Evolutionary conservation across 2,329 filamentous ascomycete species (phyloP), one percentile per base, ranked within the genome.

Genomic region (Pseudogymnoascus sp.): DNA sequence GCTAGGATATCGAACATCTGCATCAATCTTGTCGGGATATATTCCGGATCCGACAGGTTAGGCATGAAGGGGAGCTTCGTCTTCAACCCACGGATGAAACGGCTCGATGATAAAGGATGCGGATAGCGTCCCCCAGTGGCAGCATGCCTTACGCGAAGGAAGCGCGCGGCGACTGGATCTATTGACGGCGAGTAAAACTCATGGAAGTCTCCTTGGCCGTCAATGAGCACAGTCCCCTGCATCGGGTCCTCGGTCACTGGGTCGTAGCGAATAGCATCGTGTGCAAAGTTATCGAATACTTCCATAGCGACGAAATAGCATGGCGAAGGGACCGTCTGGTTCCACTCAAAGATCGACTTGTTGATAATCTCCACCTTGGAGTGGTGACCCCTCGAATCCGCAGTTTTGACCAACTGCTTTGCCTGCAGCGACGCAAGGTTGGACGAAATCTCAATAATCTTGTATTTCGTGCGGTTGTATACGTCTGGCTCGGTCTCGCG

Each of bases 281-380:
- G 96, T 37, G 91, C 88, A 74, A 99, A 97, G 78, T 99, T 99
- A 80, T 99, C 95, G 72, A 97, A 96, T 68, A 99, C 95, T 77
- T 99, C 95, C 77, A 99, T 89, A 50, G 93, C 95, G 44, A 99
- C 84, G 81, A 99, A 97, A 81, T 96, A 99, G 79, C 95, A 97
- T 0, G 93, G 95, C 2, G 89, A 90, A 7, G 91, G 89, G n/a
- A 97, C 90, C 68, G 89, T 90, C 56, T 85, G 84, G 67, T 89
- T 80, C 93, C 95, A 99, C 75, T 96, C 91, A 73, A 99, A 97
- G 73, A 99, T 90, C 72, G 90, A 96, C 69, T 87, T 85, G 78
- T 97, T 97, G 77, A 97, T 88, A 74, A 99, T 96, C 70, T 96
- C 90, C 63, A 97, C 92, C 72, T 92, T 93, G 73, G 87, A 87